These are phyloP conservation scores for Mrakia frigida DNA, from an alignment of 768 basidiomycete species.

Conservation along the genomic window DNA sequence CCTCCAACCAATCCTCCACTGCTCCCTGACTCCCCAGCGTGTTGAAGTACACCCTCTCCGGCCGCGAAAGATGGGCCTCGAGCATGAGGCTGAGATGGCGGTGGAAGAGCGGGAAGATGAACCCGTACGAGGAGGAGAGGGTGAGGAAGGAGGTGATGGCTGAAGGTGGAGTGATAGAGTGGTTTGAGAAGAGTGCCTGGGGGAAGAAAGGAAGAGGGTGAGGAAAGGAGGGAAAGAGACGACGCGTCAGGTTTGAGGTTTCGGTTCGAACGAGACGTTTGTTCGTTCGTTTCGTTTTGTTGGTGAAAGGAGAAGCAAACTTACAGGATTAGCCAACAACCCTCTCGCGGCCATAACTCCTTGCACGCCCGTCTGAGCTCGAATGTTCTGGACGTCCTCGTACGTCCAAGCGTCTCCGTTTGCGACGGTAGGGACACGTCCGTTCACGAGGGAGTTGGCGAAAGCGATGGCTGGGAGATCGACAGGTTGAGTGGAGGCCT, in stretches of 20 bases:
- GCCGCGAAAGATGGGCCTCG: constrained; percentile 40
- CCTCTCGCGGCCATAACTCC: constrained; percentile 53
- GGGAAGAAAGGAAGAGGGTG: not conserved
- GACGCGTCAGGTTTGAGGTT: too few species aligned
- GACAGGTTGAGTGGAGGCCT: constrained; percentile 48
- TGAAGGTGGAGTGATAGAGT: not conserved
- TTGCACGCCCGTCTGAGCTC: constrained; percentile 44
- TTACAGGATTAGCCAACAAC: constrained; percentile 48
- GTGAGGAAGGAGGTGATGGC: constrained; percentile 41
- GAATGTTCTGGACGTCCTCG: constrained; percentile 44
- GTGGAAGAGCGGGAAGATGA: constrained; percentile 49
- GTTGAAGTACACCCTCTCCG: constrained; percentile 48
- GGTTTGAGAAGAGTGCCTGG: not conserved
- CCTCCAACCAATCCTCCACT: constrained; percentile 49
- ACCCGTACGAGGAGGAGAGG: constrained; percentile 43
- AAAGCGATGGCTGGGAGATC: constrained; percentile 46
- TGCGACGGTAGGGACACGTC: constrained; percentile 47
- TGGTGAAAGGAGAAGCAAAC: constrained; percentile 21
- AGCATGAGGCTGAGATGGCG: constrained; percentile 50
- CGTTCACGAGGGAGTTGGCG: constrained; percentile 47
- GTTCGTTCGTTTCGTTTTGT: too few species aligned
- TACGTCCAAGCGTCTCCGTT: constrained; percentile 51
- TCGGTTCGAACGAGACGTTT: not conserved
- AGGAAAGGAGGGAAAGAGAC: not conserved
- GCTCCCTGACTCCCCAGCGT: constrained; percentile 43